A percentile compares a stretch with the other conserved stretches of the same genome.
Conservation (phyloP, 345 rosid genomes). For the Chamaenerion angustifolium region DNA sequence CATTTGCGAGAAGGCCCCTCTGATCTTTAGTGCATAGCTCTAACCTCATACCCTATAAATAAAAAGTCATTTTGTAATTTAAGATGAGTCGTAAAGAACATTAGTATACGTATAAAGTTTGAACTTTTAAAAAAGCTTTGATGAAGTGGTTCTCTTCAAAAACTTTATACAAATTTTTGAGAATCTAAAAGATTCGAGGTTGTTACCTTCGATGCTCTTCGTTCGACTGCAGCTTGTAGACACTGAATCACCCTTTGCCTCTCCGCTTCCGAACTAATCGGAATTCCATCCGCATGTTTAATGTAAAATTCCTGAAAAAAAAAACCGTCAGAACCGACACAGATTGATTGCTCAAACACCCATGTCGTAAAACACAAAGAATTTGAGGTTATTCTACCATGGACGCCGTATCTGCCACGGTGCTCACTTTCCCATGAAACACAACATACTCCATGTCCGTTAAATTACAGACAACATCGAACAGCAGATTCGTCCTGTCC, state of each 20-base stretch:
- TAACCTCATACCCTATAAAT: constrained; percentile 30
- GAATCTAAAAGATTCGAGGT: too few relatives aligned
- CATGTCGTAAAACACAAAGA: not conserved
- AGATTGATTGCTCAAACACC: too few relatives aligned
- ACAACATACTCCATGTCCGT: constrained; percentile 94
- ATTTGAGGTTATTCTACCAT: constrained; percentile 28
- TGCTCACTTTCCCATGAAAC: constrained; percentile 70
- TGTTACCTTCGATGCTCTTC: constrained; percentile 27
- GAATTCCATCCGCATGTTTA: constrained; percentile 77
- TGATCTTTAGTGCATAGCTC: constrained; percentile 23
- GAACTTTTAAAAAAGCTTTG: too few relatives aligned
- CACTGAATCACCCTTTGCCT: constrained; percentile 84
- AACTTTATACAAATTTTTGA: too few relatives aligned
- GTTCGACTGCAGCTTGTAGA: constrained; percentile 69
- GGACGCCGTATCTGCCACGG: constrained; percentile 44
- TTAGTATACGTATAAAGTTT: too few relatives aligned
- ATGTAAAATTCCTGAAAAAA: constrained; percentile 63
- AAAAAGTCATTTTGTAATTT: too few relatives aligned
- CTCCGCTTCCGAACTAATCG: constrained; percentile 91
- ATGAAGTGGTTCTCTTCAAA: too few relatives aligned
- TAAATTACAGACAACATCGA: constrained; percentile 87
- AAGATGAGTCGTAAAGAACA: too few relatives aligned
- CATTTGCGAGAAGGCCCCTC: constrained; percentile 30
- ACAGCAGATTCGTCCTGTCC: constrained; percentile 72
- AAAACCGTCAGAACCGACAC: too few relatives aligned